A percentile compares a stretch with the other conserved stretches of the same genome.
Evolutionary conservation across 2,329 filamentous ascomycete genomes (phyloP).

Genomic region (Plectosphaerella plurivora): DNA sequence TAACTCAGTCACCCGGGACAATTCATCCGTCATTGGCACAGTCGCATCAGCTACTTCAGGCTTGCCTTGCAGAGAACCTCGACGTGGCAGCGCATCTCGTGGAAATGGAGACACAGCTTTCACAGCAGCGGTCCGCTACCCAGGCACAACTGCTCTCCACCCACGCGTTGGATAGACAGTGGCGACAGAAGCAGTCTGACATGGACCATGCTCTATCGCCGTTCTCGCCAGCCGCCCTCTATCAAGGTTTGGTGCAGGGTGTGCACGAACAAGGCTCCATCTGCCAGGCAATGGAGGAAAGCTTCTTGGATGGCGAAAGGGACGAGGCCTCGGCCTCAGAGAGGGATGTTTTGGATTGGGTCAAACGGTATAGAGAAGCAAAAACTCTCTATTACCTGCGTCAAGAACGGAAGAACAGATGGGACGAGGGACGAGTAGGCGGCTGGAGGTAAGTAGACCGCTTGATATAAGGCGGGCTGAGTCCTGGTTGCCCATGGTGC

Average conservation of each 20-base stretch:
- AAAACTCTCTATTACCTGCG: constrained; percentile 74
- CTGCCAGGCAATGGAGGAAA: constrained; percentile 83
- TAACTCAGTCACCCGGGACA: constrained; percentile 62
- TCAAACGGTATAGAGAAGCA: constrained; percentile 74
- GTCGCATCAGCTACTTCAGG: constrained; percentile 60
- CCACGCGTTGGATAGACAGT: constrained; percentile 86
- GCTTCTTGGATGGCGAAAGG: constrained; percentile 67
- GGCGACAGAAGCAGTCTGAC: constrained; percentile 81
- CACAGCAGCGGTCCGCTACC: constrained; percentile 61
- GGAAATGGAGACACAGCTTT: constrained; percentile 53
- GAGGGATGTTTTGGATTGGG: constrained; percentile 81
- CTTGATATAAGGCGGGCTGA: no score
- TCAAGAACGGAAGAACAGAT: constrained; percentile 82
- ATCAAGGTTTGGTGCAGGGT: constrained; percentile 71
- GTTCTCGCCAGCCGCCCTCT: constrained; percentile 82
- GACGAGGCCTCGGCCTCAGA: constrained; percentile 55
- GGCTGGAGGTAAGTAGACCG: constrained; percentile 69
- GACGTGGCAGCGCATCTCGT: constrained; percentile 60
- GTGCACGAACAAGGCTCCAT: constrained; percentile 79
- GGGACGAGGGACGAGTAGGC: constrained; percentile 93
- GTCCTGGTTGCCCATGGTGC: no score
- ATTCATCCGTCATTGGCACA: constrained; percentile 67
- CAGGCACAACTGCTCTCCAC: constrained; percentile 80
- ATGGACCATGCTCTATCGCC: constrained; percentile 82
- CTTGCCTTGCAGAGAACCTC: constrained; percentile 67